These are phyloP conservation scores for Neurospora sp. DNA, from an alignment of 495 filamentous ascomycete genomes.

Conservation along the genomic window DNA sequence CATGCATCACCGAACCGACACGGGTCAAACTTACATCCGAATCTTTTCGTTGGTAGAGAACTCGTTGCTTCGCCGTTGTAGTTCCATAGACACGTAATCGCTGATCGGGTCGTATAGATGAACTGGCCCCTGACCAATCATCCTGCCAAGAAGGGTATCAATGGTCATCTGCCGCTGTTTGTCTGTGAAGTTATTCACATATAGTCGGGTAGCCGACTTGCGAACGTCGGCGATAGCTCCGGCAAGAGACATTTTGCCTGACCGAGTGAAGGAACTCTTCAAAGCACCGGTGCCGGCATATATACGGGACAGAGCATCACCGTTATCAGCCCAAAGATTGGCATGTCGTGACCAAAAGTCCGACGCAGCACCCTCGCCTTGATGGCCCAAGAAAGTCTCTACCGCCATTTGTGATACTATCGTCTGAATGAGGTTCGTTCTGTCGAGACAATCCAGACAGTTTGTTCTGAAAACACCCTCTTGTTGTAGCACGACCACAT, in stretches of 20 bases:
- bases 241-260: slow-evolving; percentile 91
- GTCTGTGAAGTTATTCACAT: slow-evolving; percentile 95
- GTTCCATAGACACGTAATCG: slow-evolving; percentile 70
- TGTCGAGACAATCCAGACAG: slow-evolving; percentile 90
- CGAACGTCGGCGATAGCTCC: slow-evolving; percentile 91
- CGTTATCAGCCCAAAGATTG: slow-evolving; percentile 96
- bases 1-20: neutral
- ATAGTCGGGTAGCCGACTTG: slow-evolving; percentile 86
- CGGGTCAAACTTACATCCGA: slow-evolving; percentile 28
- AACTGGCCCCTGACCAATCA: slow-evolving; percentile 76
- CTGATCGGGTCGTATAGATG: slow-evolving; percentile 89
- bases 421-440: slow-evolving; percentile 93
- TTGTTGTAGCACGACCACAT: slow-evolving; percentile 72
- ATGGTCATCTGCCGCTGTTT: slow-evolving; percentile 90
- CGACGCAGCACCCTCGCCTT: slow-evolving; percentile 50
- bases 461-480: slow-evolving; percentile 93
- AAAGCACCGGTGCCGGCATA: slow-evolving; percentile 95
- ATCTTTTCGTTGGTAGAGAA: slow-evolving; percentile 42
- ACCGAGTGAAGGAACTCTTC: slow-evolving; percentile 91
- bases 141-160: slow-evolving; percentile 74
- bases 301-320: slow-evolving; percentile 86
- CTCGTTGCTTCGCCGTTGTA: slow-evolving; percentile 49
- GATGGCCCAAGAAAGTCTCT: slow-evolving; percentile 64
- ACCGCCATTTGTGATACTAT: slow-evolving; percentile 88
- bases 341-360: slow-evolving; percentile 90